Evolutionary conservation across 1,284 basidiomycete species (phyloP), one percentile per base, ranked within the genome.

Genomic region (Neolentinus lepideus): DNA sequence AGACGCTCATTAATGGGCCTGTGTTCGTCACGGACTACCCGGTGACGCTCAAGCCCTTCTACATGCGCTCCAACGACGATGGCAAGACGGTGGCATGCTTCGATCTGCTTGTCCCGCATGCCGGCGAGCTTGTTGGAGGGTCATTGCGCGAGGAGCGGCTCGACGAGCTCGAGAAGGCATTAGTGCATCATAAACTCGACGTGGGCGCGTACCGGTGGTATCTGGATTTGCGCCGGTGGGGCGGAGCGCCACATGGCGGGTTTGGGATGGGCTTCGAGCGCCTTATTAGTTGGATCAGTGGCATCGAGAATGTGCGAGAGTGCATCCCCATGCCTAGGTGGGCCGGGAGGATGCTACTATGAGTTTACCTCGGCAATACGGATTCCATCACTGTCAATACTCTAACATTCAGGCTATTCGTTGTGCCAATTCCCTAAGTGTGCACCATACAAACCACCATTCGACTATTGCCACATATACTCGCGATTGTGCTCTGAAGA

Each of bases 11-110:
- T 54, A 67, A 74, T 22, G 87, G 86, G 0, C 96, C 97, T 0
- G 80, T 95, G 0, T 98, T 98, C 66, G 88, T 99, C 47, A 92
- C 87, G 2, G 84, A 96, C 67, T 99, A 98, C 67, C 96, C 96
- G 0, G 71, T 76, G 1, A 31, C 62, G 0, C 69, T 91, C 60
- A 99, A 99, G 70, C 93, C 97, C 8, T 99, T 98, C 72, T 99
- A 99, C 74, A 98, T 98, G 97, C 85, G 90, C 31, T 64, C 67
- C 36, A 88, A 88, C 65, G 65, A 65, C 52, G 68, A 69, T 46
- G 67, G 65, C n/a, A 63, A 66, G 55, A 95, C 92, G 1, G 93
- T 92, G 2, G 92, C 89, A 10, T 98, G 95, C 71, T 98, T 99
- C 66, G 96, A 99, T 69, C 78, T 99, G 22, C 80, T 99, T 52